phyloP scores from a whole-genome alignment of 169 alveolate genomes.

The Babesia ovis region DNA sequence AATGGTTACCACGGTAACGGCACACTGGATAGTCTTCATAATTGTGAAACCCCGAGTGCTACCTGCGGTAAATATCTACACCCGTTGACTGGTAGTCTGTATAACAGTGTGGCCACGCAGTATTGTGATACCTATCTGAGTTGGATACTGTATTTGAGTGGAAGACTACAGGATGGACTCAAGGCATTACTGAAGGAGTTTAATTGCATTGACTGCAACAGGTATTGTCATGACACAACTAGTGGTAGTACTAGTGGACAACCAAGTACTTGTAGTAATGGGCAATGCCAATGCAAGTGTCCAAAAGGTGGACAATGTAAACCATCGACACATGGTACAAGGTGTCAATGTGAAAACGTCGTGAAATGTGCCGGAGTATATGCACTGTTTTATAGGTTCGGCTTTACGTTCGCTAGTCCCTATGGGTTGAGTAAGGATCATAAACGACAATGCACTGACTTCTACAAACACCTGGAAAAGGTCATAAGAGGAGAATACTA shows the following conservation, averaged over 20 bases:
- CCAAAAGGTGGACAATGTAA: neutral
- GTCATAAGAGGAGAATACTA: no score
- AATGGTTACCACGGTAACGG: neutral
- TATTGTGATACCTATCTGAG: neutral
- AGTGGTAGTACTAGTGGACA: neutral
- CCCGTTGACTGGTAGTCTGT: neutral
- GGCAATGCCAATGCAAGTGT: neutral
- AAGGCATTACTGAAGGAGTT: neutral
- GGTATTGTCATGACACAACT: neutral
- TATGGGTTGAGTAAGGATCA: no score
- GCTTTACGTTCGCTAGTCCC: no score
- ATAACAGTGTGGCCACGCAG: neutral
- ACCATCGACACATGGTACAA: no score
- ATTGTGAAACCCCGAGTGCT: neutral
- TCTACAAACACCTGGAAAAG: no score
- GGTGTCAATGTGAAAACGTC: neutral
- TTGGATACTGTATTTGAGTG: neutral
- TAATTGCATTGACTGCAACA: neutral
- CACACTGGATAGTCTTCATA: neutral
- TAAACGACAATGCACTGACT: no score
- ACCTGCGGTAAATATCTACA: neutral
- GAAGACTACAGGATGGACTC: neutral
- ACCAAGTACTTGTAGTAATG: neutral
- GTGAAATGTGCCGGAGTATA: constrained; percentile 5
- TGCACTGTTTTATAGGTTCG: neutral